Conservation (phyloP, 2,329 filamentous ascomycete genomes). For the Scedosporium dehoogii region DNA sequence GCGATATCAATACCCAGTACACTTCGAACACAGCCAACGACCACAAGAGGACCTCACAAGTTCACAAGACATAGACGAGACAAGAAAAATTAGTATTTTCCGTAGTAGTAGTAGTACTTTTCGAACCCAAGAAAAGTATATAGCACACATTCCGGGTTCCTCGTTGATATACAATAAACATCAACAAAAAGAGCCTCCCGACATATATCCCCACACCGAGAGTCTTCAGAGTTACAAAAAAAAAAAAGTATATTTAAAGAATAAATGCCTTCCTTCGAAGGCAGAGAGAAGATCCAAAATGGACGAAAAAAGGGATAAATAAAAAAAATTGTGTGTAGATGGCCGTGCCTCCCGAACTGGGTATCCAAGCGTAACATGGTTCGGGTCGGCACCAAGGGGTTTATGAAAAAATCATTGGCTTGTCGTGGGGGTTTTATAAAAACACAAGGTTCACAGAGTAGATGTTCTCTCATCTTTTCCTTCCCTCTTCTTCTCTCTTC, state of each 20-base stretch:
- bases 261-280: constrained; percentile 23
- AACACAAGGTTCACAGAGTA: too few relatives aligned
- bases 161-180: too few relatives aligned
- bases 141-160: too few relatives aligned
- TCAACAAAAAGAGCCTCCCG: not conserved
- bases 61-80: too few relatives aligned
- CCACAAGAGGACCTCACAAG: too few relatives aligned
- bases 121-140: too few relatives aligned
- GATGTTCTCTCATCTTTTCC: not conserved
- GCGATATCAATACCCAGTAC: too few relatives aligned
- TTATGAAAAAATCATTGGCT: not conserved
- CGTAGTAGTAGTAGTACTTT: too few relatives aligned
- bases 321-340: constrained; percentile 11
- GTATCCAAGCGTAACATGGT: constrained; percentile 4
- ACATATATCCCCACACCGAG: too few relatives aligned
- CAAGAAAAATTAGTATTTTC: too few relatives aligned
- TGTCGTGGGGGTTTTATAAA: not conserved
- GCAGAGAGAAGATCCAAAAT: constrained; percentile 4
- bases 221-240: constrained; percentile 5
- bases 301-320: constrained; percentile 13
- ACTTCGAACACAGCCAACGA: too few relatives aligned
- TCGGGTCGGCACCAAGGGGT: constrained; percentile 1
- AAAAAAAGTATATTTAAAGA: constrained; percentile 8
- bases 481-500: constrained; percentile 19
- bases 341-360: constrained; percentile 2